Percentiles rank a stretch among this genome's conserved stretches.
Evolutionary conservation across 495 filamentous ascomycete genomes (phyloP).

Genomic region (Penicillium mononematosum): DNA sequence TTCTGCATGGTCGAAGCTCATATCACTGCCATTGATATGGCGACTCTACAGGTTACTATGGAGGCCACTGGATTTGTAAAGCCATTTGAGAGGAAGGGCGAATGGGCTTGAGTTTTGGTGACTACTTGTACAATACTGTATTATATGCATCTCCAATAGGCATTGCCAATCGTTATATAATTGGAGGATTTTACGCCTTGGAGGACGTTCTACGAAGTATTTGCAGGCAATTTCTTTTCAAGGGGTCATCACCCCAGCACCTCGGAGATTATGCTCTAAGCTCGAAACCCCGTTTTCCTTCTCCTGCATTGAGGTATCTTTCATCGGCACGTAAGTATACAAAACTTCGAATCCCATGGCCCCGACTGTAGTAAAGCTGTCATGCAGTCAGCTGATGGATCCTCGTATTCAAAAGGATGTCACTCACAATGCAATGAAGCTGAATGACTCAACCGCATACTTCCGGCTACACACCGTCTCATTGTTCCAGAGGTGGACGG

Average conservation of each 20-base stretch:
- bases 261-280: not conserved
- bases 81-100: conserved; percentile 37
- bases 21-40: conserved; percentile 56
- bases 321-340: not conserved
- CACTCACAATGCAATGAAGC: conserved; percentile 29
- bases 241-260: not conserved
- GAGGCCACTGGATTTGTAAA: conserved; percentile 49
- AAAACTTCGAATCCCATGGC: not conserved
- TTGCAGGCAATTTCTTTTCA: not conserved
- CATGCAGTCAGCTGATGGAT: not conserved
- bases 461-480: conserved; percentile 18
- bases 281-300: not conserved
- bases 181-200: not conserved
- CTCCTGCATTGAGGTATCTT: not conserved
- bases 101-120: conserved; percentile 31
- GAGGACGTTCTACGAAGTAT: not conserved
- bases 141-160: conserved; percentile 11
- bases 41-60: conserved; percentile 48
- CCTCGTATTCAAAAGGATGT: not conserved
- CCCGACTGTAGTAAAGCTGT: not conserved
- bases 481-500: conserved; percentile 19
- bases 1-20: conserved; percentile 59
- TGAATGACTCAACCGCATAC: conserved; percentile 24
- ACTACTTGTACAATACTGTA: conserved; percentile 21
- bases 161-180: conserved; percentile 2